Evolutionary conservation across 1,284 basidiomycete genomes (phyloP).

Genomic region (Trichosporon sp.): DNA sequence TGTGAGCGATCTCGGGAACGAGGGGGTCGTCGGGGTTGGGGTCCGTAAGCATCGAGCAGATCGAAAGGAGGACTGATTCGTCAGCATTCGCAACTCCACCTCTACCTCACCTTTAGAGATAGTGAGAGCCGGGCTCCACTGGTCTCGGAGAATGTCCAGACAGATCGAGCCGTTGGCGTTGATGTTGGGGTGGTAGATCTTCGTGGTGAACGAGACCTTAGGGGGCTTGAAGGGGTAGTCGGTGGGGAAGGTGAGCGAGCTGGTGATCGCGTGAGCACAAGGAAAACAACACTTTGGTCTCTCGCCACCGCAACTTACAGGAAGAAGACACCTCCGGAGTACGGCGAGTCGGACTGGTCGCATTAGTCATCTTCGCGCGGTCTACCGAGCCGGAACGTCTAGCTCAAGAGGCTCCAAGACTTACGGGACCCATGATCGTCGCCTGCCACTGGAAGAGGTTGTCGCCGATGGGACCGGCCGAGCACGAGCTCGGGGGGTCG

Average conservation of each 20-base stretch:
- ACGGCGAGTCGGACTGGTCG: slow-evolving; percentile 83
- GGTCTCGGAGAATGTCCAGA: slow-evolving; percentile 93
- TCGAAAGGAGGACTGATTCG: slow-evolving; percentile 74
- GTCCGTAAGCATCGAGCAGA: slow-evolving; percentile 95
- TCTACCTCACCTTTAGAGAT: slow-evolving; percentile 82
- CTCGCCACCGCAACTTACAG: slow-evolving; percentile 53
- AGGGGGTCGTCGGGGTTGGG: slow-evolving; percentile 93
- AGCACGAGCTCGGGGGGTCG: slow-evolving; percentile 95
- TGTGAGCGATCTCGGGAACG: slow-evolving; percentile 57
- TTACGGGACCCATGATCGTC: slow-evolving; percentile 93
- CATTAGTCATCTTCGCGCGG: slow-evolving; percentile 2
- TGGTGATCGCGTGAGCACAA: slow-evolving; percentile 15
- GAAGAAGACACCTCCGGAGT: slow-evolving; percentile 95
- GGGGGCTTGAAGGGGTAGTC: slow-evolving; percentile 99
- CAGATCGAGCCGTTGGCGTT: slow-evolving; percentile 87
- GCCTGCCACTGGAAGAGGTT: slow-evolving; percentile 99
- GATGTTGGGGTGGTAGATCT: slow-evolving; percentile 60
- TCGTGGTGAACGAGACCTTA: slow-evolving; percentile 98
- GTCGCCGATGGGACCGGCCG: slow-evolving; percentile 89
- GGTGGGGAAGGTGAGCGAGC: slow-evolving; percentile 52
- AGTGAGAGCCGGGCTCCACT: slow-evolving; percentile 96
- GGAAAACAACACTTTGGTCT: background rate
- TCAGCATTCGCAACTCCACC: background rate
- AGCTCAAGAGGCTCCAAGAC: slow-evolving; percentile 38
- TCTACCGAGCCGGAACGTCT: background rate